Conservation (phyloP, 2,329 filamentous ascomycete species). For the Sporothrix luriei region DNA sequence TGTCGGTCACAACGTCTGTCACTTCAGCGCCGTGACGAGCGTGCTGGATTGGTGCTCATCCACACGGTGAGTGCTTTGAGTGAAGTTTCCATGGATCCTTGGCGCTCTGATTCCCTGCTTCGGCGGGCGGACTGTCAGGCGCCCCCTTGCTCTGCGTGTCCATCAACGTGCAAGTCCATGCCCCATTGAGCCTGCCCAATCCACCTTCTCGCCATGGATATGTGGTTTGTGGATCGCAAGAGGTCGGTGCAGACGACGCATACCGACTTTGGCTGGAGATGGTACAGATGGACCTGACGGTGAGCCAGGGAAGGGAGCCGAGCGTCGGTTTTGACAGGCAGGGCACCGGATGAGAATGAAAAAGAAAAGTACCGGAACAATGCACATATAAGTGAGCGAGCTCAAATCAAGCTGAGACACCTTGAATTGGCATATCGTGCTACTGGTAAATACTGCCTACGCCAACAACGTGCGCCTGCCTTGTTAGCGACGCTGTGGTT, state of each 20-base stretch:
- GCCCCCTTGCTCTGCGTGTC: background rate
- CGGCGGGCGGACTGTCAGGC: constrained; percentile 15
- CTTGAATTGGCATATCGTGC: constrained; percentile 7
- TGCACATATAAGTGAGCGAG: constrained; percentile 12
- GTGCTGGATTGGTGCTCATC: background rate
- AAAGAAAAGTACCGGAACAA: background rate
- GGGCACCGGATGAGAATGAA: background rate
- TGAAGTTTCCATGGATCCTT: constrained; percentile 15
- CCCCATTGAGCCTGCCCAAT: constrained; percentile 6
- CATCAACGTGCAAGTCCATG: constrained; percentile 12
- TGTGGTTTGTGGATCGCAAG: constrained; percentile 20
- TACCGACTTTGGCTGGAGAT: background rate
- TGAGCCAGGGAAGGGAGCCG: background rate
- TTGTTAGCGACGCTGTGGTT: constrained; percentile 6
- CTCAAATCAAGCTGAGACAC: background rate
- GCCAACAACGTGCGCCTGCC: constrained; percentile 22
- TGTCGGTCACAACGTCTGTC: background rate
- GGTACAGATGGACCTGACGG: constrained; percentile 12
- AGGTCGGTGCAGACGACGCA: constrained; percentile 23
- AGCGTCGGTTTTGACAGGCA: constrained; percentile 1
- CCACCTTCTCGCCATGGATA: constrained; percentile 3
- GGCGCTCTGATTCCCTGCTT: constrained; percentile 25
- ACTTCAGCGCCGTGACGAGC: constrained; percentile 6
- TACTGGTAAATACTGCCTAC: background rate
- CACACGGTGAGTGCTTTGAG: background rate